These are phyloP conservation scores for Panaeolus papilionaceus DNA, from an alignment of 768 basidiomycete genomes.

Conservation along the genomic window DNA sequence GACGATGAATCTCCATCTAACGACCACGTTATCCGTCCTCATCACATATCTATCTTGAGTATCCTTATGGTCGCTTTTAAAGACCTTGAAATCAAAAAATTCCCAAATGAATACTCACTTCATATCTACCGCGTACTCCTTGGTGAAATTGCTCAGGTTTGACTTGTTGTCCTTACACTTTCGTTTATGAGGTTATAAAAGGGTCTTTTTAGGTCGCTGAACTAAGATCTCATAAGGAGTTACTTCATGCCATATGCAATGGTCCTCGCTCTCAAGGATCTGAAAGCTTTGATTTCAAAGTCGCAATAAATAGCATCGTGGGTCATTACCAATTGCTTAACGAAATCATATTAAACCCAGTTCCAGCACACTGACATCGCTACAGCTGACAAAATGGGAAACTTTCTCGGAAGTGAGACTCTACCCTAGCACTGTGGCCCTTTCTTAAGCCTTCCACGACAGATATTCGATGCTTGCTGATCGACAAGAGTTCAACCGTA, in stretches of 20 bases:
- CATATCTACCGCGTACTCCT: conserved; percentile 72
- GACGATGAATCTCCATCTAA: conserved; percentile 64
- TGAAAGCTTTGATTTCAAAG: conserved; percentile 50
- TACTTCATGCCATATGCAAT: conserved; percentile 49
- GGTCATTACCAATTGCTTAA: conserved; percentile 25
- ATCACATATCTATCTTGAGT: conserved; percentile 74
- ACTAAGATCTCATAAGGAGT: conserved; percentile 60
- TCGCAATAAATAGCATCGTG: conserved; percentile 49
- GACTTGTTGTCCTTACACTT: conserved; percentile 27
- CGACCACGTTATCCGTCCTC: conserved; percentile 74
- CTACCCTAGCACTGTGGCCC: not conserved
- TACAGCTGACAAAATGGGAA: conserved; percentile 64
- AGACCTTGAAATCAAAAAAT: conserved; percentile 56
- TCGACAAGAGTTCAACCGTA: conserved; percentile 64
- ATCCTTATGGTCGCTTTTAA: conserved; percentile 69
- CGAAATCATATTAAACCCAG: not conserved
- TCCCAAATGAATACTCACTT: conserved; percentile 64
- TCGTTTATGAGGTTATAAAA: conserved; percentile 11
- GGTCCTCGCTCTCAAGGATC: conserved; percentile 51
- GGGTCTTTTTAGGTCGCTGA: conserved; percentile 56
- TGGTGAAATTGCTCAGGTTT: conserved; percentile 73
- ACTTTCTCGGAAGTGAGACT: conserved; percentile 61
- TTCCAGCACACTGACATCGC: conserved; percentile 53
- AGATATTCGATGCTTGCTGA: conserved; percentile 66
- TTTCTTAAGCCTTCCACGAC: not conserved